phyloP scores from a whole-genome alignment of 106 monocot species.

The Dioscorea dumetorum region DNA sequence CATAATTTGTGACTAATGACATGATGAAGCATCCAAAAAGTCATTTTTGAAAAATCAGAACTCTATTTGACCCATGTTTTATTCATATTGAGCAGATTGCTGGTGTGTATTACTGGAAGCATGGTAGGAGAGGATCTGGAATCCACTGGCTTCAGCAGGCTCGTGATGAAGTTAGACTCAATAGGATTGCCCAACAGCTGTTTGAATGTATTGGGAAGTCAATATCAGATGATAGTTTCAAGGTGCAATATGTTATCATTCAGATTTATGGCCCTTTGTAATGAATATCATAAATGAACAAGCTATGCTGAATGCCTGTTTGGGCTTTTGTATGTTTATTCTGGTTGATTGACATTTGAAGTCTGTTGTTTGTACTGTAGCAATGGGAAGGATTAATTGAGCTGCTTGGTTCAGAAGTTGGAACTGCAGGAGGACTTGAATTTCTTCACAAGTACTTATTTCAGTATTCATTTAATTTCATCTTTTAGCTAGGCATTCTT shows the following conservation, averaged over 20 bases:
- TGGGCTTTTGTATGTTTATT: too few relatives aligned
- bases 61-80: background rate
- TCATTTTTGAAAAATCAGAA: too few relatives aligned
- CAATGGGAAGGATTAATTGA: conserved; percentile 99
- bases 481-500: background rate
- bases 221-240: conserved; percentile 79
- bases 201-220: conserved; percentile 90
- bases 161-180: conserved; percentile 70
- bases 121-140: conserved; percentile 86
- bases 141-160: conserved; percentile 96
- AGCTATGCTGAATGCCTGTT: too few relatives aligned
- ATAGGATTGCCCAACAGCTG: conserved; percentile 72
- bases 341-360: background rate
- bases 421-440: conserved; percentile 77
- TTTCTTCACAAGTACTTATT: conserved; percentile 83
- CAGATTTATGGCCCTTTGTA: background rate
- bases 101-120: conserved; percentile 92
- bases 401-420: conserved; percentile 77
- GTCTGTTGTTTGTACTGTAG: conserved; percentile 25
- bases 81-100: conserved; percentile 47
- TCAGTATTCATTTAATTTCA: conserved; percentile 3
- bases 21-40: too few relatives aligned
- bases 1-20: too few relatives aligned
- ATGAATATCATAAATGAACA: too few relatives aligned
- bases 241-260: conserved; percentile 30